Evolutionary conservation across 2,329 filamentous ascomycete genomes (phyloP), one percentile per base, ranked within the genome.

Genomic region (Diaporthe nobilis): DNA sequence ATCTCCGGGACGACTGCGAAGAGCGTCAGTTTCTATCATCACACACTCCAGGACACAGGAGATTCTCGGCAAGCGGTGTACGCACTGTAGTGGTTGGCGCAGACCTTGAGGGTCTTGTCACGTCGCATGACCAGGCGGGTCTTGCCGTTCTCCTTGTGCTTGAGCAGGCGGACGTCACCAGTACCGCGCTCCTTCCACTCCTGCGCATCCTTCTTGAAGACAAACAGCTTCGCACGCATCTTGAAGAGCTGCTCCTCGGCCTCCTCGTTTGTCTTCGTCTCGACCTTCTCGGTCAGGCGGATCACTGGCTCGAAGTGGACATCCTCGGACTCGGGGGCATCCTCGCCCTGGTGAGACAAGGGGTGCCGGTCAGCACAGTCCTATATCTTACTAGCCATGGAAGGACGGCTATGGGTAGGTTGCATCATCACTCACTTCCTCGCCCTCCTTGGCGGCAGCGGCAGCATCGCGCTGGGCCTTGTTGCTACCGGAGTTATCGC

Each of bases 101-200:
- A 99, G 87, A 99, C 97, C 92, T 99, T 99, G 88, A 98, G 92
- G 77, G 97, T 99, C 95, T 98, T 98, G 90, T 99, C 97, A 85
- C 97, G 92, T 86, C 97, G 94, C 97, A 99, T 99, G 81, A 99
- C 97, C 82, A 99, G 90, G 81, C 97, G 93, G 76, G 96, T 98
- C 93, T 98, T 98, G 87, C 94, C 92, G 86, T 98, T 98, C 90
- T 98, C 96, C 91, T 95, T 97, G 91, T 99, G 97, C 93, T 98
- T 98, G 84, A 99, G 90, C 86, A 99, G 91, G 83, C 96, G 92
- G 79, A 98, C 96, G 82, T 98, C 96, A 82, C 97, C 97, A 79
- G 97, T 98, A 79, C 97, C 97, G 84, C 97, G 94, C 92, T 99
- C 97, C 91, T 98, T 99, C 97, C 97, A 99, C 89, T 98, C 97